Evolutionary conservation across 1,284 basidiomycete species (phyloP), one percentile per base, ranked within the genome.

Genomic region (Cryptococcus neoformans): DNA sequence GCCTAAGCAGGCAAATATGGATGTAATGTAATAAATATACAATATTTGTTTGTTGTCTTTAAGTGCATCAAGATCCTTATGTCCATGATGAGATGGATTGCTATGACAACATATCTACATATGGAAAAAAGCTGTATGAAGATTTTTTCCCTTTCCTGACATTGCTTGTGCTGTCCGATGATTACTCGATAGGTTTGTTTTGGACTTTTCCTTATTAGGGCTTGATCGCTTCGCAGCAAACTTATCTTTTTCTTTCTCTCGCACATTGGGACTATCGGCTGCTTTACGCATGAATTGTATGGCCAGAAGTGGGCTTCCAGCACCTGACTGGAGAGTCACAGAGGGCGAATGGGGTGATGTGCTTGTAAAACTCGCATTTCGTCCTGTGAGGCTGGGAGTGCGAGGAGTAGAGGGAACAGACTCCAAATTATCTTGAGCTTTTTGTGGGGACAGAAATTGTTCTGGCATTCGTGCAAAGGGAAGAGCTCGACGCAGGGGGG

Each of bases 281-380:
- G 74, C 74, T 48, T 67, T 70, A 35, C 68, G 60, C 50, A 77
- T 68, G 54, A 73, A 72, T 14, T 72, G 66, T 6, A 76, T 55
- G 0, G 73, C 67, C 4, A 68, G 55, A 12, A 76, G 52, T 4
- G 73, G 69, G 28, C 66, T 67, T 2, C 56, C 56, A 21, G 16
- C 39, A 3, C 49, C 16, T n/a, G 40, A 28, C n/a, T 12, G 39
- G 28, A 28, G 28, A 9, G 37, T 39, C 4, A 17, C 17, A n/a
- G 14, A 35, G n/a, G 38, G 14, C 9, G 54, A 55, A 8, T n/a
- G 5, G 34, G 54, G 54, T 12, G 21, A 44, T 4, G 42, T 12
- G n/a, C 42, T 53, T 6, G 21, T 11, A 1, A 34, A 42, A 16
- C 44, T 44, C 36, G n/a, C 9, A 36, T 46, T 38, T 21, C 44